These are phyloP conservation scores for Podosphaera xanthii DNA, from an alignment of 2,329 filamentous ascomycete genomes.

Conservation along the genomic window DNA sequence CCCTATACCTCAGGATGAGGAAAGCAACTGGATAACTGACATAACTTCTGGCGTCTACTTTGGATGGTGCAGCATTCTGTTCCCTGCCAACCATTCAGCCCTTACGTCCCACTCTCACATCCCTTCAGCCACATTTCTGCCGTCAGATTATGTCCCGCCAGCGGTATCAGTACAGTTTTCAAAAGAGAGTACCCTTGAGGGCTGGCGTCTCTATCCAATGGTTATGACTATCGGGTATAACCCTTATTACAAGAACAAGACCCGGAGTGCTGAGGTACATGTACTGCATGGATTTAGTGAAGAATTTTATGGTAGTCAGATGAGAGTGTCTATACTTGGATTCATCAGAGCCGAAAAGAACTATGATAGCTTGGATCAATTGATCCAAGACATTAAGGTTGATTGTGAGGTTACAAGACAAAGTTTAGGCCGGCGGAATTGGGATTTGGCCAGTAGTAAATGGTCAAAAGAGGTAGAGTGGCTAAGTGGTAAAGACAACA, in stretches of 20 bases:
- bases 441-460: constrained; percentile 14
- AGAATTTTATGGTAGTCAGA: constrained; percentile 68
- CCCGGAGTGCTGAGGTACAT: constrained; percentile 73
- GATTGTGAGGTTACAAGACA: constrained; percentile 65
- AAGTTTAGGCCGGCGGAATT: constrained; percentile 47
- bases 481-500: constrained; percentile 1
- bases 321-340: constrained; percentile 62
- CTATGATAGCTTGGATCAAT: constrained; percentile 60
- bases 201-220: constrained; percentile 46
- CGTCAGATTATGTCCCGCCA: constrained; percentile 4
- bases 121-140: constrained; percentile 5
- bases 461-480: constrained; percentile 6
- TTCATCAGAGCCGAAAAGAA: constrained; percentile 80
- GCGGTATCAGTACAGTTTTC: constrained; percentile 13
- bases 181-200: constrained; percentile 1
- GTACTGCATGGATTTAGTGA: constrained; percentile 52
- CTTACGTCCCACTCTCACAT: constrained; percentile 10
- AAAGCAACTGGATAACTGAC: constrained; percentile 35
- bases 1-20: constrained; percentile 34
- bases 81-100: constrained; percentile 24
- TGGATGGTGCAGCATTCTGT: constrained; percentile 59
- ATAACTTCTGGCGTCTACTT: constrained; percentile 75
- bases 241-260: constrained; percentile 85
- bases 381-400: constrained; percentile 70
- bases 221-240: constrained; percentile 94